phyloP scores from a whole-genome alignment of 805 yeast species.

The Torulaspora quercuum region DNA sequence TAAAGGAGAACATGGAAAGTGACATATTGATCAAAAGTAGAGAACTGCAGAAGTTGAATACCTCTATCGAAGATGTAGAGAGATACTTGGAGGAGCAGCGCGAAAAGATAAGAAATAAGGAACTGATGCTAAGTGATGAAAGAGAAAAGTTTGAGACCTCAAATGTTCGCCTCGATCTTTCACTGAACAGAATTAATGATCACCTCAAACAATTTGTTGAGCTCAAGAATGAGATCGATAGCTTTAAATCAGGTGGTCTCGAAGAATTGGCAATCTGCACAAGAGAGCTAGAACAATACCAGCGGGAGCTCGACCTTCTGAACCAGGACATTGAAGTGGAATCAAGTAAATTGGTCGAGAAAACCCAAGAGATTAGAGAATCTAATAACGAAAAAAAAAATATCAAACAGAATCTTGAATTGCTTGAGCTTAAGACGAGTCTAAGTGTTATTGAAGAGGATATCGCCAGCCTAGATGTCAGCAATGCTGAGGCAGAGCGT shows the following conservation, averaged over 20 bases:
- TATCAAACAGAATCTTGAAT: constrained; percentile 60
- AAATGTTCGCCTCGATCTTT: not conserved
- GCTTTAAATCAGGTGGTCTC: constrained; percentile 15
- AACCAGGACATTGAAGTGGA: constrained; percentile 21
- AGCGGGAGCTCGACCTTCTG: constrained; percentile 23
- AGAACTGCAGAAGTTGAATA: constrained; percentile 16
- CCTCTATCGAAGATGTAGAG: constrained; percentile 11
- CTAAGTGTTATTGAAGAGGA: constrained; percentile 38
- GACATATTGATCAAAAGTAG: constrained; percentile 15
- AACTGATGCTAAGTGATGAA: constrained; percentile 1
- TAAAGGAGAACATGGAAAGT: constrained; percentile 15
- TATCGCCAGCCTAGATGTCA: constrained; percentile 47
- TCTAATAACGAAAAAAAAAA: constrained; percentile 60
- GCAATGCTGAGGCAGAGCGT: constrained; percentile 58
- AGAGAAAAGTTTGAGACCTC: constrained; percentile 4
- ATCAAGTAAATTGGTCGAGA: constrained; percentile 18
- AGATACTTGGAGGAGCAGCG: constrained; percentile 11
- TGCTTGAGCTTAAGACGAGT: constrained; percentile 45
- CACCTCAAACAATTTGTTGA: constrained; percentile 27
- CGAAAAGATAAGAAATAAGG: constrained; percentile 7
- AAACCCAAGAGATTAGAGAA: constrained; percentile 47
- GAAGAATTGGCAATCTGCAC: constrained; percentile 21
- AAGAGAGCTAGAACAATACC: constrained; percentile 20
- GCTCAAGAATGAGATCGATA: constrained; percentile 13
- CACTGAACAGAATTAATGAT: constrained; percentile 29